These are phyloP conservation scores for Starmerella cellae DNA, from an alignment of 805 yeast genomes.

Conservation along the genomic window DNA sequence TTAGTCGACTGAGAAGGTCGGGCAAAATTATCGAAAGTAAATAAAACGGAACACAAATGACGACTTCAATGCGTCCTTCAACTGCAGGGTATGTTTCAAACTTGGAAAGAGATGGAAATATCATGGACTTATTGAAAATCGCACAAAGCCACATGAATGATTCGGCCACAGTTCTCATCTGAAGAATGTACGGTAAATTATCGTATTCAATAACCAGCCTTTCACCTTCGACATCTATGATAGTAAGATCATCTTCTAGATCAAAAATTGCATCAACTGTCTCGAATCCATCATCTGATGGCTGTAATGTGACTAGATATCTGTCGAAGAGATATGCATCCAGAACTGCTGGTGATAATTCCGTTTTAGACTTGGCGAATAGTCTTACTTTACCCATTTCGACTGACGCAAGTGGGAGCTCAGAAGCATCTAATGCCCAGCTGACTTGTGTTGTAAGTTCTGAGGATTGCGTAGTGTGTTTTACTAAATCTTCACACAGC, in stretches of 20 bases:
- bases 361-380: no score
- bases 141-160: conserved; percentile 8
- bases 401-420: not conserved
- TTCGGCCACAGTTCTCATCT: not conserved
- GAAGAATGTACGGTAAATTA: no score
- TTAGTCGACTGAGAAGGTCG: conserved; percentile 1
- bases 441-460: not conserved
- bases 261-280: not conserved
- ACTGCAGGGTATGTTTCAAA: no score
- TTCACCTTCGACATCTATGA: not conserved
- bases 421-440: not conserved
- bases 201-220: not conserved
- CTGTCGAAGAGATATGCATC: conserved; percentile 10
- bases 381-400: not conserved
- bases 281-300: not conserved
- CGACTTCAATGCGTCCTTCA: not conserved
- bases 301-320: conserved; percentile 1
- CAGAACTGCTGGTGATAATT: no score
- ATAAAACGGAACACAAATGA: not conserved
- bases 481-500: no score
- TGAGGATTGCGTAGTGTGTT: not conserved
- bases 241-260: not conserved
- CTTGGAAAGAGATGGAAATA: no score
- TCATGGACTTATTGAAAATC: not conserved
- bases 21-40: conserved; percentile 2